phyloP scores from a whole-genome alignment of 2,329 filamentous ascomycete genomes.

The Aspergillus latus region DNA sequence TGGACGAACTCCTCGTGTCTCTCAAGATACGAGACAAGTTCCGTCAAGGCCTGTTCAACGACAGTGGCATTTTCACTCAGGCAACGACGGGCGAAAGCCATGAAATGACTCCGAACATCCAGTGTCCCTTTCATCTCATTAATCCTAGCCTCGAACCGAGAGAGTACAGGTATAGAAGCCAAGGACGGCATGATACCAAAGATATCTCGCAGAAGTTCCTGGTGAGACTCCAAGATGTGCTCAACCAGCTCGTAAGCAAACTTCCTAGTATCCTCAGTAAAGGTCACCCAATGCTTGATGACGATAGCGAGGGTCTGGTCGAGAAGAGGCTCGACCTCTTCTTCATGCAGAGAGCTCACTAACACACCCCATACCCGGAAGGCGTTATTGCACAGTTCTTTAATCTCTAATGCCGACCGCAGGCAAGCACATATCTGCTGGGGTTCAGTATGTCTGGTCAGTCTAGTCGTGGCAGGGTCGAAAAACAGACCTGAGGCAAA shows the following conservation, averaged over 20 bases:
- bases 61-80: constrained; percentile 83
- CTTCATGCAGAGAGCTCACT: constrained; percentile 69
- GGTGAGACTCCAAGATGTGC: constrained; percentile 64
- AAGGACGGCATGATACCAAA: constrained; percentile 79
- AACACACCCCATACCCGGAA: constrained; percentile 84
- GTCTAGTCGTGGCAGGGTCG: neutral
- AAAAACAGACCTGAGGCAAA: constrained; percentile 70
- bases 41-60: constrained; percentile 74
- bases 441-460: constrained; percentile 11
- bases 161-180: constrained; percentile 66
- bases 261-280: constrained; percentile 62
- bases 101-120: constrained; percentile 65
- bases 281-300: constrained; percentile 71
- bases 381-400: constrained; percentile 72
- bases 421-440: constrained; percentile 83
- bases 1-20: constrained; percentile 76
- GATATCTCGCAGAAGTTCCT: constrained; percentile 60
- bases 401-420: constrained; percentile 74
- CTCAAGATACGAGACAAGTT: constrained; percentile 72
- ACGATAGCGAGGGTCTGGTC: constrained; percentile 90
- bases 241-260: constrained; percentile 64
- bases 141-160: constrained; percentile 66
- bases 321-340: constrained; percentile 75
- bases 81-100: constrained; percentile 71
- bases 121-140: constrained; percentile 63